Base-by-base conservation (phyloP, 2,329 filamentous ascomycete species). In the Penicillium sp. region DNA sequence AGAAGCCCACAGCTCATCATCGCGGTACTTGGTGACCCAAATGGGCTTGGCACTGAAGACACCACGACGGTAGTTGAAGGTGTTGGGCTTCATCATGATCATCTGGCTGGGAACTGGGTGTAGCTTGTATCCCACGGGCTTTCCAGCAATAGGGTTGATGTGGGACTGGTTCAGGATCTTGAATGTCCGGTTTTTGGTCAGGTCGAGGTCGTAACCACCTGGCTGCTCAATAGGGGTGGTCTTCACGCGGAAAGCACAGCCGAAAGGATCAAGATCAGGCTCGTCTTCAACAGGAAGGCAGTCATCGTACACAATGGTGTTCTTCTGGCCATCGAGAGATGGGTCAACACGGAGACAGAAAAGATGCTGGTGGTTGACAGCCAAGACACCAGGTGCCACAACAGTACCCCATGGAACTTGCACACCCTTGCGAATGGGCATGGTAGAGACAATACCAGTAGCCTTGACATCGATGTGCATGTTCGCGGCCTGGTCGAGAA, bases 401-500 rank as follows among this genome's bases (percentile, higher is more conserved):
- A 88, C 81, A 53, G 85, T 90, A 31, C 86, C 86, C 68, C 81
- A 88, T 6, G 76, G 71, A 23, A 65, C 76, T 2, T 80, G 83
- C 62, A 83, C 81, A 39, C 81, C 82, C 5, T 81, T 78, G 48
- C 84, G 84, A 54, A 88, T 86, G 62, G 83, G 81, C 25, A 85
- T 80, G 2, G 85, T 83, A 7, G 81, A 85, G 11, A 90, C 80
- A 54, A 90, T 87, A 1, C 88, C 88, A 0, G 87, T 90, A 0
- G 87, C 87, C 1, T 86, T 80, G 0, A 82, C 82, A 69, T 90
- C 87, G 55, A 87, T 75, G 0, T 79, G 80, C 62, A 89, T 80
- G 11, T 82, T 85, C 9, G 84, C 88, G 0, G 84, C 80, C 45
- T 86, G 86, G 66, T 88, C 83, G 58, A 90, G 85, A 60, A 85